Evolutionary conservation across 371 early-diverging fungal species (phyloP).

Genomic region (Entomophthora muscae): DNA sequence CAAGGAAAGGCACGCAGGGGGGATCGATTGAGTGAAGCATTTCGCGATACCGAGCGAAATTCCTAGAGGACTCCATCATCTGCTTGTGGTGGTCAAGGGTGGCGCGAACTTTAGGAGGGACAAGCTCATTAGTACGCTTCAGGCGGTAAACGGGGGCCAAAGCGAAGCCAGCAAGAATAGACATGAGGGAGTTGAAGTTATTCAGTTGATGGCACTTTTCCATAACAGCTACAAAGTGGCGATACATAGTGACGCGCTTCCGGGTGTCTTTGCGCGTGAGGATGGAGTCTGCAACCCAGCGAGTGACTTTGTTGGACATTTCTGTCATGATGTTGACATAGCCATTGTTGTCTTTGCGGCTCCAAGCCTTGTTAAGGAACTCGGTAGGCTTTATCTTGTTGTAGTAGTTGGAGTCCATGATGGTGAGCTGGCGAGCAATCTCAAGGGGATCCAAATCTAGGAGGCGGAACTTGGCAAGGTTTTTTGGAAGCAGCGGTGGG

Average conservation of each 20-base stretch:
- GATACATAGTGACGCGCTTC: slow-evolving; percentile 49
- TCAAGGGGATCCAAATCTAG: slow-evolving; percentile 81
- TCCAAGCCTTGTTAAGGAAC: slow-evolving; percentile 80
- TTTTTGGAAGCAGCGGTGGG: slow-evolving; percentile 46
- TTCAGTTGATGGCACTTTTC: slow-evolving; percentile 59
- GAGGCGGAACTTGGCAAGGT: slow-evolving; percentile 39
- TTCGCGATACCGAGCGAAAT: slow-evolving; percentile 69
- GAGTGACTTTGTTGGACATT: slow-evolving; percentile 48
- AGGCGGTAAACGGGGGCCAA: slow-evolving; percentile 77
- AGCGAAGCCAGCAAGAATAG: slow-evolving; percentile 75
- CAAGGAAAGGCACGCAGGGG: slow-evolving; percentile 84
- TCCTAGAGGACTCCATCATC: slow-evolving; percentile 62
- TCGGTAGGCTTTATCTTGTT: slow-evolving; percentile 68
- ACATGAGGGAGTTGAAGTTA: slow-evolving; percentile 85
- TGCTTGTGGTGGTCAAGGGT: slow-evolving; percentile 30
- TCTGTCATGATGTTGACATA: slow-evolving; percentile 62
- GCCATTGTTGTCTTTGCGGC: slow-evolving; percentile 33
- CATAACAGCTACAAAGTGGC: slow-evolving; percentile 68
- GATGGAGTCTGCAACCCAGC: slow-evolving; percentile 77
- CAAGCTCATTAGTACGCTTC: slow-evolving; percentile 64
- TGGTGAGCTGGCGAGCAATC: slow-evolving; percentile 80
- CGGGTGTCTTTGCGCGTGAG: slow-evolving; percentile 59
- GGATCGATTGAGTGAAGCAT: slow-evolving; percentile 63
- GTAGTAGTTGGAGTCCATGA: slow-evolving; percentile 65
- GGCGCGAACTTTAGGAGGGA: slow-evolving; percentile 23